Base-by-base conservation (phyloP, 2,329 filamentous ascomycete genomes). In the Botryotinia calthae region DNA sequence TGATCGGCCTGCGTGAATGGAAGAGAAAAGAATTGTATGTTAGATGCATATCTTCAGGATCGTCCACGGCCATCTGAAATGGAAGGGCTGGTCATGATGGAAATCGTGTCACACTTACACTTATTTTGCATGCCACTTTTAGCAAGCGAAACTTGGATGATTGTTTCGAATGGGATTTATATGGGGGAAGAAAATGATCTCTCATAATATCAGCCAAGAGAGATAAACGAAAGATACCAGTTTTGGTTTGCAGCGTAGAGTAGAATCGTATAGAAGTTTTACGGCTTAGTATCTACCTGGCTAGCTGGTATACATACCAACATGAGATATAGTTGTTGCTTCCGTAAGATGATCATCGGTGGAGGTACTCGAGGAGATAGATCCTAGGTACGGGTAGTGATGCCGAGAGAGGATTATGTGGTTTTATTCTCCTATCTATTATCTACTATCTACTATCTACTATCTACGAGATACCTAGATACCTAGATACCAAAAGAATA, bases 11-110 rank as follows among this genome's bases (percentile, higher is more conserved):
- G 31, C 12, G 6, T 31, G 42, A 44, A 42, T 31, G 1, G 16
- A 8, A 44, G 31, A 3, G 40, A 22, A 31, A 16, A 31, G 59
- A 40, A 12, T 25, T 25, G n/a, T 3, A 42, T 20, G 8, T 8
- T 2, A 4, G n/a, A 48, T 34, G 46, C 22, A 65, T 51, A n/a
- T 51, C 18, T 10, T 51, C 5, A 12, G 34, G 44, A 48, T 37
- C 31, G 10, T 16, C 25, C 34, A n/a, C 48, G 20, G 22, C 16
- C 16, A 18, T 66, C 20, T 25, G 46, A 66, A 66, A 54, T 37
- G 46, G 28, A 66, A 66, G 46, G 64, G 64, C 64, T 40, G 64
- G 46, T 28, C 46, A 66, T 66, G 64, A 54, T 66, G 34, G 62
- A 54, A 54, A 54, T 66, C 46, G 54, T 54, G 46, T 51, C 25